phyloP scores from a whole-genome alignment of 2,329 filamentous ascomycete species.

The Coniochaeta sp. region DNA sequence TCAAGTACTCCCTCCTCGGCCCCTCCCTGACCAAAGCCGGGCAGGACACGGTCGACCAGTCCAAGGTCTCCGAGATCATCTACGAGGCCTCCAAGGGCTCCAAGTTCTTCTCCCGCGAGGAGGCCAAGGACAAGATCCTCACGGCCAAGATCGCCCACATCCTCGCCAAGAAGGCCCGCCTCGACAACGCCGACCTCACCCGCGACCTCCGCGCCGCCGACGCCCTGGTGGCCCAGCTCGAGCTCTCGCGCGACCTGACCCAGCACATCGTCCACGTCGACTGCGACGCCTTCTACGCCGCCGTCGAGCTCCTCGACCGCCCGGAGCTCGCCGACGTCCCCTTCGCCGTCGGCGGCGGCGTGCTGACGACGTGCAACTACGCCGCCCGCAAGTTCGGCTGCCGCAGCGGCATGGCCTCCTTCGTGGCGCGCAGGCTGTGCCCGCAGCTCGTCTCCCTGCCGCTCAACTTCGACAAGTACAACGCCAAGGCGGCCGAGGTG shows the following conservation, averaged over 20 bases:
- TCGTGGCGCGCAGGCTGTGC: slow-evolving; percentile 91
- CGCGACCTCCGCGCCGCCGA: slow-evolving; percentile 71
- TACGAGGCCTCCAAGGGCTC: slow-evolving; percentile 95
- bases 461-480: slow-evolving; percentile 86
- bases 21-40: slow-evolving; percentile 91
- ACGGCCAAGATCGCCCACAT: slow-evolving; percentile 83
- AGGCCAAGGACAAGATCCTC: slow-evolving; percentile 70
- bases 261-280: slow-evolving; percentile 88
- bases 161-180: slow-evolving; percentile 62
- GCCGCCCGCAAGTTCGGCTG: slow-evolving; percentile 83
- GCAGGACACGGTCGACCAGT: slow-evolving; percentile 88
- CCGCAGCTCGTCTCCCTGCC: slow-evolving; percentile 77
- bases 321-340: slow-evolving; percentile 81
- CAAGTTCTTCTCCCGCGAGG: slow-evolving; percentile 92
- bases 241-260: slow-evolving; percentile 69
- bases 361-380: slow-evolving; percentile 72
- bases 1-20: slow-evolving; percentile 86
- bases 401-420: slow-evolving; percentile 90
- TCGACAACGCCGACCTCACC: slow-evolving; percentile 70
- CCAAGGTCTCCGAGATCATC: slow-evolving; percentile 90
- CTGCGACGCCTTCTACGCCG: slow-evolving; percentile 96
- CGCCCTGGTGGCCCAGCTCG: slow-evolving; percentile 71
- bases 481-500: slow-evolving; percentile 80
- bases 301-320: slow-evolving; percentile 77
- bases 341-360: slow-evolving; percentile 76